These are phyloP conservation scores for Termitomyces bulborhizus DNA, from an alignment of 768 basidiomycete species.

Conservation along the genomic window DNA sequence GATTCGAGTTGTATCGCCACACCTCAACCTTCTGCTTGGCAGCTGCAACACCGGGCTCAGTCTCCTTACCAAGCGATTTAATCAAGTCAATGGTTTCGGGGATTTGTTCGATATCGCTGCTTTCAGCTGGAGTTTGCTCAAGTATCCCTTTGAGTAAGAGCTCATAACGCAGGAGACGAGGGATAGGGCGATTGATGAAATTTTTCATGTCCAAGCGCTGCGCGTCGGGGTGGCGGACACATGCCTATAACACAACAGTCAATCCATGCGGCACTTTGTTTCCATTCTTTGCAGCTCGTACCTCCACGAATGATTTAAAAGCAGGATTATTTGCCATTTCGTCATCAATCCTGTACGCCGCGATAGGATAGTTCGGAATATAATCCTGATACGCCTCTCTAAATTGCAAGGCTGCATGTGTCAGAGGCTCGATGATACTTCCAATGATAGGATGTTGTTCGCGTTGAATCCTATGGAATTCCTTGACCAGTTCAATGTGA, in stretches of 20 bases:
- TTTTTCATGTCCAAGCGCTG: conserved; percentile 87
- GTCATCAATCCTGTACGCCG: conserved; percentile 80
- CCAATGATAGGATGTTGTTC: conserved; percentile 80
- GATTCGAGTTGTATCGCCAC: conserved; percentile 77
- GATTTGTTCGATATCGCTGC: conserved; percentile 80
- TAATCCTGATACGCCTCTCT: conserved; percentile 91
- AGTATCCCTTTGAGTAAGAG: conserved; percentile 76
- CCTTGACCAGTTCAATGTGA: conserved; percentile 70
- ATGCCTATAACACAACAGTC: conserved; percentile 23
- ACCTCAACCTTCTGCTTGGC: conserved; percentile 88
- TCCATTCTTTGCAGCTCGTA: conserved; percentile 24
- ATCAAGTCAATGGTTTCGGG: conserved; percentile 86
- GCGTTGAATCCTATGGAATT: conserved; percentile 80
- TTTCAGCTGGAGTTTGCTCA: conserved; percentile 64
- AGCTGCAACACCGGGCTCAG: conserved; percentile 79
- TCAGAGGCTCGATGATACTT: conserved; percentile 76
- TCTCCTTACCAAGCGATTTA: conserved; percentile 79
- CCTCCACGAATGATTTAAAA: conserved; percentile 82
- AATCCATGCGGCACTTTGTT: conserved; percentile 12
- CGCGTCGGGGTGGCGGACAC: conserved; percentile 63
- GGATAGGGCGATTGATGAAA: conserved; percentile 90
- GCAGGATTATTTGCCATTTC: conserved; percentile 77
- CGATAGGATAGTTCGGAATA: conserved; percentile 89
- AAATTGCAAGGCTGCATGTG: conserved; percentile 90
- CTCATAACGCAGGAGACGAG: conserved; percentile 83